phyloP scores from a whole-genome alignment of 108 stramenopile species.

The Cyclotella baltica region DNA sequence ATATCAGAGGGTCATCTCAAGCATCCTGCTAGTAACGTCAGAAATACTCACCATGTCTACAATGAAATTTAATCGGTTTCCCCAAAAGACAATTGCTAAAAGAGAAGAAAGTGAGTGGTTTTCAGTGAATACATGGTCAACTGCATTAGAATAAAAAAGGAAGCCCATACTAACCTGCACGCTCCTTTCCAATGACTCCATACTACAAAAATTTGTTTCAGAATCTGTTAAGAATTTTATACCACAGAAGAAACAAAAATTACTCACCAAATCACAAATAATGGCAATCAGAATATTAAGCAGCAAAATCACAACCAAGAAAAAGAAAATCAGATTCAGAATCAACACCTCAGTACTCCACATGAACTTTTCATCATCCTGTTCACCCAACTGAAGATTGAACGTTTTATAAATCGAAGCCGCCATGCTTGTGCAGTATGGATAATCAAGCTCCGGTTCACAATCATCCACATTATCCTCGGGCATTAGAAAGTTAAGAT shows the following conservation, averaged over 20 bases:
- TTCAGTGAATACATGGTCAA: background rate
- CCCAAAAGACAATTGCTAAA: conserved; percentile 81
- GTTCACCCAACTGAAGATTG: conserved; percentile 82
- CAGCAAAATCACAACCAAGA: conserved; percentile 78
- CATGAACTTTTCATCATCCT: conserved; percentile 58
- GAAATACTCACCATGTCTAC: conserved; percentile 65
- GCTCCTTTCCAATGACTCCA: conserved; percentile 84
- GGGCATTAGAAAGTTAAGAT: background rate
- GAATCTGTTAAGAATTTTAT: background rate
- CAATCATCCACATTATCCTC: conserved; percentile 22
- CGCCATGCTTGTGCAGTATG: conserved; percentile 35
- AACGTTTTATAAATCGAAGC: conserved; percentile 79
- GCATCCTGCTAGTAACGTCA: background rate
- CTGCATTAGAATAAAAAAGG: background rate
- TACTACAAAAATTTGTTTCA: conserved; percentile 28
- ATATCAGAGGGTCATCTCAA: background rate
- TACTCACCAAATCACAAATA: conserved; percentile 72
- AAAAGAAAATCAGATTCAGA: conserved; percentile 70
- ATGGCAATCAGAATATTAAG: conserved; percentile 87
- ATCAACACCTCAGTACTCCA: conserved; percentile 60
- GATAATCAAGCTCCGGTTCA: conserved; percentile 36
- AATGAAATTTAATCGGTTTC: conserved; percentile 82
- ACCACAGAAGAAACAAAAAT: background rate
- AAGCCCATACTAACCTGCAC: conserved; percentile 46
- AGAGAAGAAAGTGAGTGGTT: background rate